These are phyloP conservation scores for Arthroderma uncinatum DNA, from an alignment of 2,329 filamentous ascomycete genomes.

Conservation along the genomic window DNA sequence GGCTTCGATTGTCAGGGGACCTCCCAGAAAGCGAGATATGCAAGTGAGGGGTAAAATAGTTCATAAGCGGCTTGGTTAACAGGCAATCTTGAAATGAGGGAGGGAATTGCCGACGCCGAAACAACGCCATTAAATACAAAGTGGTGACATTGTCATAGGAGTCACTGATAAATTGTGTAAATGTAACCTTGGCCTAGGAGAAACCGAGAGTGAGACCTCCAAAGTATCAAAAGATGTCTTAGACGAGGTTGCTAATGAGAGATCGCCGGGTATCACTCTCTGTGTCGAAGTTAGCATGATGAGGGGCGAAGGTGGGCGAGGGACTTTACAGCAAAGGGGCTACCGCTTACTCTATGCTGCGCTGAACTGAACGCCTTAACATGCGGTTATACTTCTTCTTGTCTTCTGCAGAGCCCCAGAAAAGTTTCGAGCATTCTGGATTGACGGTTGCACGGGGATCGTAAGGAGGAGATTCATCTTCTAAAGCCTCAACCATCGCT, in stretches of 20 bases:
- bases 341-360: slow-evolving; percentile 25
- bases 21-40: background rate
- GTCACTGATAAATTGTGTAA: background rate
- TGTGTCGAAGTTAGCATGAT: background rate
- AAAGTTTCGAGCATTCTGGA: slow-evolving; percentile 71
- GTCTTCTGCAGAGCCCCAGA: slow-evolving; percentile 69
- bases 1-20: background rate
- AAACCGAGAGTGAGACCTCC: background rate
- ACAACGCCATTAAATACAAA: background rate
- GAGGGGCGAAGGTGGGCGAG: background rate
- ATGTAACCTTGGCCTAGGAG: background rate
- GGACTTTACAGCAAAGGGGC: background rate
- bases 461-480: slow-evolving; percentile 78
- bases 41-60: background rate
- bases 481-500: slow-evolving; percentile 67
- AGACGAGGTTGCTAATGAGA: background rate
- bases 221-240: background rate
- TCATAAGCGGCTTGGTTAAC: background rate
- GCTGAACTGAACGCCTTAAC: slow-evolving; percentile 62
- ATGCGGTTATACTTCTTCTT: slow-evolving; percentile 76
- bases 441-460: slow-evolving; percentile 83
- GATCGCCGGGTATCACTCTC: background rate
- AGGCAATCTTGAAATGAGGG: background rate
- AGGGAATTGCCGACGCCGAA: background rate
- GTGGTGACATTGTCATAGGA: background rate